These are phyloP conservation scores for Calonectria hongkongensis DNA, from an alignment of 2,329 filamentous ascomycete species.

Conservation along the genomic window DNA sequence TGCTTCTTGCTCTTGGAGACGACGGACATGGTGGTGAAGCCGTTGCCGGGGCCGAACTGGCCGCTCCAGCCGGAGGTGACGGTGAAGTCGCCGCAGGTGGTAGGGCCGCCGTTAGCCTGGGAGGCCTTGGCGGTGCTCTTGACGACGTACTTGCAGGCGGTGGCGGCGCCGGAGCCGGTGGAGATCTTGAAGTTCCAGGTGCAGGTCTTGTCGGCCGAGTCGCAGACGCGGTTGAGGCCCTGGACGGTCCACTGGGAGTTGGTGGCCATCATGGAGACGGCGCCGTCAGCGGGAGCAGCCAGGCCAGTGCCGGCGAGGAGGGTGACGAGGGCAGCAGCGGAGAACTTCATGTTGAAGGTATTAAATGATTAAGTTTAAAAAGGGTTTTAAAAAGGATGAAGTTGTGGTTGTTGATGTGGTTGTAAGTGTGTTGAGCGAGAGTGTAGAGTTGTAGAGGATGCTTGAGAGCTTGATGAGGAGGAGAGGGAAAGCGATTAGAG, in stretches of 20 bases:
- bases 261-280: constrained; percentile 64
- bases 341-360: constrained; percentile 65
- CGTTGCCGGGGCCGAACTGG: constrained; percentile 70
- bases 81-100: constrained; percentile 69
- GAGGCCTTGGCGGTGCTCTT: constrained; percentile 58
- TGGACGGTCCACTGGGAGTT: constrained; percentile 65
- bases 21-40: constrained; percentile 73
- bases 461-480: constrained; percentile 35
- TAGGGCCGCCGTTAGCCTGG: constrained; percentile 61
- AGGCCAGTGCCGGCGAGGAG: constrained; percentile 60
- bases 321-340: constrained; percentile 61
- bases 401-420: constrained; percentile 34
- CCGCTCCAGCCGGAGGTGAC: constrained; percentile 74
- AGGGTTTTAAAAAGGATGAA: constrained; percentile 29
- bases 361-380: constrained; percentile 29
- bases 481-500: neutral
- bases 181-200: constrained; percentile 67
- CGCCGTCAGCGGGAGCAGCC: constrained; percentile 59
- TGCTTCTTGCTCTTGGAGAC: constrained; percentile 64
- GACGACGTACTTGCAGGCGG: constrained; percentile 55
- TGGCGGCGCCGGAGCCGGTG: constrained; percentile 63
- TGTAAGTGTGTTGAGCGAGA: constrained; percentile 31
- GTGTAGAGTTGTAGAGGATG: constrained; percentile 23
- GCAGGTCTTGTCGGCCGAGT: constrained; percentile 62
- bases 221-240: constrained; percentile 63